A percentile compares a stretch with the other conserved stretches of the same genome.
These are phyloP conservation scores for Populus trichocarpa DNA, from an alignment of 441 rosid genomes.

Conservation along the genomic window DNA sequence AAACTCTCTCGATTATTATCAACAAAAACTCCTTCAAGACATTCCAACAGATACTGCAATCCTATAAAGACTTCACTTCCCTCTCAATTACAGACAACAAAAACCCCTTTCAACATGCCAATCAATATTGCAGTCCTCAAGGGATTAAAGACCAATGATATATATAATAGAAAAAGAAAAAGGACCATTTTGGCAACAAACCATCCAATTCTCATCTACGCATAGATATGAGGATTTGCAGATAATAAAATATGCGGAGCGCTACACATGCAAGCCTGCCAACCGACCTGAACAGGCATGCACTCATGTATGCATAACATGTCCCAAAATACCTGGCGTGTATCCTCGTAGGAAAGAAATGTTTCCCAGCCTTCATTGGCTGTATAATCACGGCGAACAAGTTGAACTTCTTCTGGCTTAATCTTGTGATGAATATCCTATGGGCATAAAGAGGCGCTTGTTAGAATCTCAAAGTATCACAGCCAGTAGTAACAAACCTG, in stretches of 20 bases:
- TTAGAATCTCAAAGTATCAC: slow-evolving; percentile 12
- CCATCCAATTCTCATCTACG: background rate
- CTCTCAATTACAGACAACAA: background rate
- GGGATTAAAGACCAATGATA: background rate
- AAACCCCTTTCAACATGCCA: background rate
- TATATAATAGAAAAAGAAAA: no score
- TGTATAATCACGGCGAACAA: slow-evolving; percentile 96
- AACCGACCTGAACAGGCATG: background rate
- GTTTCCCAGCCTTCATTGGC: slow-evolving; percentile 99
- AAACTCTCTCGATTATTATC: background rate
- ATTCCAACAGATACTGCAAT: background rate
- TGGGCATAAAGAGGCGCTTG: slow-evolving; percentile 16
- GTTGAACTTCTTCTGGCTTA: slow-evolving; percentile 95
- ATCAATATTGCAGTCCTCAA: background rate
- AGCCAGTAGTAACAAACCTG: background rate
- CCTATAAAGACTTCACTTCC: background rate
- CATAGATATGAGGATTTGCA: background rate
- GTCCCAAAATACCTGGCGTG: slow-evolving; percentile 62
- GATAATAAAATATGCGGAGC: background rate
- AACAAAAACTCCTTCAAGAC: background rate
- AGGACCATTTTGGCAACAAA: background rate
- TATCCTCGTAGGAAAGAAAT: slow-evolving; percentile 94
- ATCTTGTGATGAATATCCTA: slow-evolving; percentile 97
- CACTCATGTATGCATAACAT: background rate
- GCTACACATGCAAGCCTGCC: background rate